Base-by-base conservation (phyloP, 139 green algal species). In the Chlamydomonas sp. region DNA sequence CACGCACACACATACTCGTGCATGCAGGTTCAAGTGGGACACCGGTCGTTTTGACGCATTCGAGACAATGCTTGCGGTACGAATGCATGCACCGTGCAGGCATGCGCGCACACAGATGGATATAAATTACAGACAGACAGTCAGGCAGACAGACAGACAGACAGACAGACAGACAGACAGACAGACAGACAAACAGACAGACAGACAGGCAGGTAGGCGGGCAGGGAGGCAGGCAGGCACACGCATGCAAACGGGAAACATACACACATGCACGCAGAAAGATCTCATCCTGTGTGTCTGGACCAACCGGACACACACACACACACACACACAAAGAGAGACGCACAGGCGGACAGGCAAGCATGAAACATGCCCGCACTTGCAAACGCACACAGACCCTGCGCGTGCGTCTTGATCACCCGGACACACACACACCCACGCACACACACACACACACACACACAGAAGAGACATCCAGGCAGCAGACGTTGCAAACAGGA, bases 1-100 rank as follows among this genome's bases (percentile, higher is more conserved):
- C n/a, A n/a, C n/a, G n/a, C n/a, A n/a, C n/a, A n/a, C n/a, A n/a
- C n/a, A n/a, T n/a, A n/a, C n/a, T n/a, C n/a, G n/a, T n/a, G n/a
- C n/a, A n/a, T n/a, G n/a, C 26, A 50, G 37, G 10, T 70, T 82
- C 54, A 71, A 73, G 10, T 69, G 72, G 1, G 76, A 82, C 4
- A 60, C 73, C 57, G 71, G 76, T 28, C 71, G 71, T 30, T 82
- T 78, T 54, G 76, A 82, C 48, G 76, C 76, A 0, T 82, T 78
- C 35, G 76, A 74, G 0, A 82, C 76, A 0, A 62, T 82, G 33
- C 73, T 82, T 71, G 76, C 77, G 76, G 35, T 76, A 48, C 16
- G 62, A 54, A 13, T 54, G 16, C 20, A 20, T 54, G 43, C 20
- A 20, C 20, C 43, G 20, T 54, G 43, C 16, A 54, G 43, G 43